A percentile compares a stretch with the other conserved stretches of the same genome.
Evolutionary conservation across 768 basidiomycete genomes (phyloP).

Genomic region (Mycena sanguinolenta): DNA sequence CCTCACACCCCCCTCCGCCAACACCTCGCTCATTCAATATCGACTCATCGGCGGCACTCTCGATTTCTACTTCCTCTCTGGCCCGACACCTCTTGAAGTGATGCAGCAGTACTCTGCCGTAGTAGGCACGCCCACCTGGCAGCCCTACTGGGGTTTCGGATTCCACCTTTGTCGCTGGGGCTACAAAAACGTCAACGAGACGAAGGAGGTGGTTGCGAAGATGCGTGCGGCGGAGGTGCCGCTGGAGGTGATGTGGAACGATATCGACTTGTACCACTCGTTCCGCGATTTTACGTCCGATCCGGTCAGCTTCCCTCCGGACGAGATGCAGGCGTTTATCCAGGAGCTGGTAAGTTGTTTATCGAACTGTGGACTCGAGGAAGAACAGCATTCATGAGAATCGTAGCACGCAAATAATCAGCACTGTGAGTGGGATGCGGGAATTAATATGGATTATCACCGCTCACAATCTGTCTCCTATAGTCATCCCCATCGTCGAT

Average conservation of each 20-base stretch:
- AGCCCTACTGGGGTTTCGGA: conserved; percentile 83
- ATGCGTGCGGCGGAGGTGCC: conserved; percentile 80
- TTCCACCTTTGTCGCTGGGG: conserved; percentile 79
- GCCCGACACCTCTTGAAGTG: conserved; percentile 67
- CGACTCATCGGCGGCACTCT: conserved; percentile 80
- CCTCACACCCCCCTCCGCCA: conserved; percentile 66
- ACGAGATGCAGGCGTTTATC: conserved; percentile 68
- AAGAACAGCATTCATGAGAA: no score
- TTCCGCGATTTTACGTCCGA: conserved; percentile 79
- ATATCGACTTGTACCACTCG: conserved; percentile 81
- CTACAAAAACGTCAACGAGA: conserved; percentile 44
- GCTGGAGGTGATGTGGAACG: conserved; percentile 90
- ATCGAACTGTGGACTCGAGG: neutral
- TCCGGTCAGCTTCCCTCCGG: conserved; percentile 70
- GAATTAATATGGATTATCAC: neutral
- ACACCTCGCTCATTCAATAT: conserved; percentile 78
- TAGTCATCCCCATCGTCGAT: conserved; percentile 81
- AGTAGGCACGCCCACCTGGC: conserved; percentile 79
- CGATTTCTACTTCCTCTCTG: conserved; percentile 84
- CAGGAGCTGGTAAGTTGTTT: conserved; percentile 62
- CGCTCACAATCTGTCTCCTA: neutral
- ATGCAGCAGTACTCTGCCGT: conserved; percentile 78
- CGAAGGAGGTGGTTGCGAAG: conserved; percentile 57
- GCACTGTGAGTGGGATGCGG: conserved; percentile 50
- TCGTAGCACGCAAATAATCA: conserved; percentile 55